Evolutionary conservation across 2,329 filamentous ascomycete species (phyloP).

Genomic region (Aspergillus intermedius): DNA sequence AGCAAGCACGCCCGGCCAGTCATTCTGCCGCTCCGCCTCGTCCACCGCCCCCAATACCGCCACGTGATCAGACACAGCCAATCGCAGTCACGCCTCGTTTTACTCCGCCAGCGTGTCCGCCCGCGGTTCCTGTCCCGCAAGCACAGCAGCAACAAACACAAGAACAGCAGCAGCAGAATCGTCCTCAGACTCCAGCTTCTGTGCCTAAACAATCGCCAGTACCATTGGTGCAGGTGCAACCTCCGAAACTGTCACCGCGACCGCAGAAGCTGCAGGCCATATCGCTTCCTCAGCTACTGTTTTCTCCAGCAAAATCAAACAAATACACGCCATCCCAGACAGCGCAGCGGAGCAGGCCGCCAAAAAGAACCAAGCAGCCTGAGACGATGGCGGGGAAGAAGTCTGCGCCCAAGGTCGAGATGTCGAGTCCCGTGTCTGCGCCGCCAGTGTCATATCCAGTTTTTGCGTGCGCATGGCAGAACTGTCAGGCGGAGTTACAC

Average conservation of each 20-base stretch:
- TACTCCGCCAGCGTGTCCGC: neutral
- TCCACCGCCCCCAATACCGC: slow-evolving; percentile 10
- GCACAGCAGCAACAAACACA: neutral
- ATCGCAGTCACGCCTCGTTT: neutral
- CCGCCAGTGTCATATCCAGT: slow-evolving; percentile 27
- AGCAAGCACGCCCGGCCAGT: neutral
- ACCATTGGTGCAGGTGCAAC: no score
- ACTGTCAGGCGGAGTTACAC: slow-evolving; percentile 54
- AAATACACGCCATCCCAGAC: neutral
- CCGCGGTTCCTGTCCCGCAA: neutral
- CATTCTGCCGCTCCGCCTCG: neutral
- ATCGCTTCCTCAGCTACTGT: no score
- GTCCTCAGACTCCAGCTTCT: neutral
- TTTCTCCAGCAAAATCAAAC: neutral
- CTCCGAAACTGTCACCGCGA: no score
- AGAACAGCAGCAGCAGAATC: neutral
- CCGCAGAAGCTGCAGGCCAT: no score
- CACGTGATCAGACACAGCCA: slow-evolving; percentile 9
- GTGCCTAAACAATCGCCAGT: no score
- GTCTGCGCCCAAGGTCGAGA: slow-evolving; percentile 14
- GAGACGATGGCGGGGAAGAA: slow-evolving; percentile 10
- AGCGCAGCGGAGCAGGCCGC: neutral
- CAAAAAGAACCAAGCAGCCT: neutral
- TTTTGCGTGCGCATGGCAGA: slow-evolving; percentile 54
- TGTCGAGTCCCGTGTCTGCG: slow-evolving; percentile 13